Evolutionary conservation across 768 basidiomycete genomes (phyloP), one percentile per base, ranked within the genome.

Genomic region (Naganishia vishniacii): DNA sequence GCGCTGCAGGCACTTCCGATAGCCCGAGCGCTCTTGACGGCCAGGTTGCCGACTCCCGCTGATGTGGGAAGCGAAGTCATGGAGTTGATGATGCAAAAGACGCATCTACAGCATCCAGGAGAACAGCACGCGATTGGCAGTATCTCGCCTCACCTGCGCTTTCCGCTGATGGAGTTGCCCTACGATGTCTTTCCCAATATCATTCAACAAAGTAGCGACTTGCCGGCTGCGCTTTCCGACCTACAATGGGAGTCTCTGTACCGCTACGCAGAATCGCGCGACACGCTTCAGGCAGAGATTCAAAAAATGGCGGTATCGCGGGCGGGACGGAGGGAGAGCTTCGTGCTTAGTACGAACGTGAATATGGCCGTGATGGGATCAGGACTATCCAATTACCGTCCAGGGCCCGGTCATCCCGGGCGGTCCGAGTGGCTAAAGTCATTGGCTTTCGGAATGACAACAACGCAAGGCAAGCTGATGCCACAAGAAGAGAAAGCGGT

Each of bases 401-500:
- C 61, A 15, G 61, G 61, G 20, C 61, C 61, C 1, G 61, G 61
- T 18, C 61, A 62, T 62, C 47, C 44, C 13, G 61, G 61, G 25
- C 61, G 45, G 25, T 46, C 61, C 18, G 61, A 62, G 45, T 62
- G 61, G 61, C 32, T 56, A 20, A 56, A 56, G 31, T 56, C 53
- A 2, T 15, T 56, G 34, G 53, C 53, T n/a, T 56, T 56, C 26
- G 53, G 53, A 40, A 13, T 56, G 53, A 56, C 53, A 1, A 56
- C 53, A 1, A 56, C 53, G 8, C 32, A 56, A 26, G 53, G 53
- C 13, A 56, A 56, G 37, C 23, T 56, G 20, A 56, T 56, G 31
- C 53, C 53, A 4, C 53, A 56, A 25, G 53, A 56, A 34, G 53
- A 56, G 25, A 56, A 56, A 16, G 53, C 34, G 53, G 53, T 56